A percentile compares a stretch with the other conserved stretches of the same genome.
phyloP scores from a whole-genome alignment of 2,329 filamentous ascomycete genomes.

The Penicillium paneum region DNA sequence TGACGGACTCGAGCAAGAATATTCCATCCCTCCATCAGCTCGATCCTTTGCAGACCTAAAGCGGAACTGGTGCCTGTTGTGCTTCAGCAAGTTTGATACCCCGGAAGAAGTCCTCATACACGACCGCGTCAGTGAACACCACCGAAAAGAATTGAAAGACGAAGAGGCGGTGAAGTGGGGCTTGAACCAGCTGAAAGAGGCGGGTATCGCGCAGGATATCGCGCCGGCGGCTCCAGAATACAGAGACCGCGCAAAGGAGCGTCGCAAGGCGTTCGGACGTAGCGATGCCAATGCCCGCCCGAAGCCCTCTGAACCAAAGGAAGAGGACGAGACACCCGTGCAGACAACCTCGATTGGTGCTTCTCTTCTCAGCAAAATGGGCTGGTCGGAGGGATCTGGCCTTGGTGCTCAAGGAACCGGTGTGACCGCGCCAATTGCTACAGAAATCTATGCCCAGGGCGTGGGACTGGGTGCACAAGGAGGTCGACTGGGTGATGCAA shows the following conservation, averaged over 20 bases:
- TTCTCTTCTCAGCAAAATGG: constrained; percentile 51
- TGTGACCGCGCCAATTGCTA: constrained; percentile 47
- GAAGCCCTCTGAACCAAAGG: constrained; percentile 27
- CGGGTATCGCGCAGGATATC: background rate
- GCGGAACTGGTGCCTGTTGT: background rate
- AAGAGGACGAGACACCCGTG: constrained; percentile 29
- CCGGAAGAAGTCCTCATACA: background rate
- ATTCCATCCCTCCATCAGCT: background rate
- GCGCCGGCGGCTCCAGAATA: constrained; percentile 35
- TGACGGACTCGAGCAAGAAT: background rate
- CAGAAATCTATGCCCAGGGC: constrained; percentile 50
- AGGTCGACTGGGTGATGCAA: constrained; percentile 49
- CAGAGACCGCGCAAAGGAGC: constrained; percentile 47
- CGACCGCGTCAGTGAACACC: background rate
- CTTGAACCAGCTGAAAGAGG: background rate
- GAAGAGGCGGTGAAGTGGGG: background rate
- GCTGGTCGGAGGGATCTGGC: constrained; percentile 48
- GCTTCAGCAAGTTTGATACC: background rate
- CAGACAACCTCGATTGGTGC: constrained; percentile 48
- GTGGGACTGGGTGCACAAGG: constrained; percentile 51
- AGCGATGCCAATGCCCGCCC: constrained; percentile 23
- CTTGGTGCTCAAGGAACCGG: constrained; percentile 50
- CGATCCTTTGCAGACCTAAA: background rate
- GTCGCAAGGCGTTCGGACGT: constrained; percentile 44
- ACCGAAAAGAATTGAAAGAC: background rate